Evolutionary conservation across 2,329 filamentous ascomycete species (phyloP).

Genomic region (Byssoonygena ceratinophila): DNA sequence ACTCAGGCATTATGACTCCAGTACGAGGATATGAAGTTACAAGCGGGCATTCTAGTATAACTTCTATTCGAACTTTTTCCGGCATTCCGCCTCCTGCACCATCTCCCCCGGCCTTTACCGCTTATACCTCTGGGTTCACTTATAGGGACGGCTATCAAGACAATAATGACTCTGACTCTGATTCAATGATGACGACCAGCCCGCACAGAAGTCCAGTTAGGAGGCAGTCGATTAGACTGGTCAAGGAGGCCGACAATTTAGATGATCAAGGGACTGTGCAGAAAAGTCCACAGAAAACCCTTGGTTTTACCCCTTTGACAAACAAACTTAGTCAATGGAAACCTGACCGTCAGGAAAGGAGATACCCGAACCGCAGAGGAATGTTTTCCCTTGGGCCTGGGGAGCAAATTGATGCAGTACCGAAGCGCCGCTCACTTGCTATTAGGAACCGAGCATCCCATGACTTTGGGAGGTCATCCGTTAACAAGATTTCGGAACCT

Average conservation of each 20-base stretch:
- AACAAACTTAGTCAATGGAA: conserved; percentile 54
- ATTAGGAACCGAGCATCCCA: conserved; percentile 7
- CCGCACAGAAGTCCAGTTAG: conserved; percentile 6
- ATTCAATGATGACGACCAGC: conserved; percentile 19
- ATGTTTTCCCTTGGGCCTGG: conserved; percentile 22
- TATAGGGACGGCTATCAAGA: conserved; percentile 18
- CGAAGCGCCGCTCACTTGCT: background rate
- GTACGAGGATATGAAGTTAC: conserved; percentile 18
- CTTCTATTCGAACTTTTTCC: conserved; percentile 10
- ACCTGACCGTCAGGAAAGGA: conserved; percentile 45
- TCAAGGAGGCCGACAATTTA: conserved; percentile 9
- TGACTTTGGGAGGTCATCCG: background rate
- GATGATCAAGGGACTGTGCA: conserved; percentile 14
- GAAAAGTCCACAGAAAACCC: conserved; percentile 14
- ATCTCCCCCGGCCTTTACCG: conserved; percentile 17
- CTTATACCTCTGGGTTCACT: conserved; percentile 13
- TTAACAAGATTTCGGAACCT: conserved; percentile 27
- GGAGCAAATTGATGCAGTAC: background rate
- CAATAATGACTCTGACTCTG: conserved; percentile 24
- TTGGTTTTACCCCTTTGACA: conserved; percentile 56
- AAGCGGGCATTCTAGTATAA: conserved; percentile 16
- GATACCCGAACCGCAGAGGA: conserved; percentile 22
- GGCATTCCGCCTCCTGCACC: conserved; percentile 19
- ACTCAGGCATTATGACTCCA: conserved; percentile 14
- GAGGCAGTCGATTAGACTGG: conserved; percentile 8